A percentile compares a stretch with the other conserved stretches of the same genome.
Conservation (phyloP, 257 asterid species). For the Ballota nigra region DNA sequence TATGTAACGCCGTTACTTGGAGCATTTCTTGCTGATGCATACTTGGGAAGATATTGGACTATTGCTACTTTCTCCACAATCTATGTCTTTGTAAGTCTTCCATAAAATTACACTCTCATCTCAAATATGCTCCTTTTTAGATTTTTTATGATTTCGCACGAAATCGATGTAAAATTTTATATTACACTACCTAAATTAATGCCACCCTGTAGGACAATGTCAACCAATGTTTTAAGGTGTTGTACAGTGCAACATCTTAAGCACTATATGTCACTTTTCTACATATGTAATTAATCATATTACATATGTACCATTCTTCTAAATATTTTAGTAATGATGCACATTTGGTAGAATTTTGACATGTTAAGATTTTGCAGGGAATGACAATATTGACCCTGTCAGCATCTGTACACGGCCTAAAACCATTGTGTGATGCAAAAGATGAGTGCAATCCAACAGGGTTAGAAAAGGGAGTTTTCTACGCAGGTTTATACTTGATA, state of each 20-base stretch:
- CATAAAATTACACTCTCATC: background rate
- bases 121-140: background rate
- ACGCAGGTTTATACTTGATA: conserved; percentile 53
- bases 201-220: no score
- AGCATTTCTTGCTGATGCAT: conserved; percentile 70
- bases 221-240: no score
- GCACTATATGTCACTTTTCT: no score
- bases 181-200: no score
- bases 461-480: conserved; percentile 46
- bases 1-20: conserved; percentile 67
- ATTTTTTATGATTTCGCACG: no score
- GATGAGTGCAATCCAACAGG: conserved; percentile 41
- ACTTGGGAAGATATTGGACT: conserved; percentile 80
- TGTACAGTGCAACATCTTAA: no score
- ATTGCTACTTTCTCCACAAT: conserved; percentile 59
- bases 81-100: conserved; percentile 53
- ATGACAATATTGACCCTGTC: conserved; percentile 60
- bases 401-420: conserved; percentile 52
- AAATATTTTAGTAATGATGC: background rate
- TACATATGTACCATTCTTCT: no score
- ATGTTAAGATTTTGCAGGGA: conserved; percentile 34
- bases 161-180: no score
- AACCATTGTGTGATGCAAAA: conserved; percentile 41
- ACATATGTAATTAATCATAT: no score
- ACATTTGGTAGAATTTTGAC: background rate